phyloP scores from a whole-genome alignment of 768 basidiomycete genomes.

The Hortiboletus flavorubellus region DNA sequence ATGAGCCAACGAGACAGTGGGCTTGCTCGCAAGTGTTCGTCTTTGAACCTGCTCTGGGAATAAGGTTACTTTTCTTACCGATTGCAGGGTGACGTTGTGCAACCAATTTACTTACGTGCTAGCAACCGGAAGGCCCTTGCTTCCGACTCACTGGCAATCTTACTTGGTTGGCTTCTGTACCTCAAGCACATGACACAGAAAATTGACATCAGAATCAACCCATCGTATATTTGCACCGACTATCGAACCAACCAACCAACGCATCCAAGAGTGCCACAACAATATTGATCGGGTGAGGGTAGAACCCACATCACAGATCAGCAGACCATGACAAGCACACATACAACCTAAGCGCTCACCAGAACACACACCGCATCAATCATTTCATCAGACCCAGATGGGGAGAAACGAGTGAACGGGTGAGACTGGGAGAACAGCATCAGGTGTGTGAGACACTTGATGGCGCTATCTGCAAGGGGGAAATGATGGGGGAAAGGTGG shows the following conservation, averaged over 20 bases:
- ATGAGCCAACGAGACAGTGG: no score
- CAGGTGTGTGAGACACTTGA: conserved; percentile 13
- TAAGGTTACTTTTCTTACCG: no score
- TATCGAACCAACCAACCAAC: conserved; percentile 12
- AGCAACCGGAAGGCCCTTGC: no score
- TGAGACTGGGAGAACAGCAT: conserved; percentile 23
- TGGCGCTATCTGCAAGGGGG: conserved; percentile 1
- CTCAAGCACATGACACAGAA: not conserved
- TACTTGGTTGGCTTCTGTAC: no score
- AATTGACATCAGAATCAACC: conserved; percentile 9
- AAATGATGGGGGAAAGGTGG: not conserved
- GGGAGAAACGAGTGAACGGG: conserved; percentile 41
- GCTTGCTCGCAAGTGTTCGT: no score
- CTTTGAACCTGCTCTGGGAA: no score
- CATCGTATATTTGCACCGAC: conserved; percentile 8
- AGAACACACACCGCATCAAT: conserved; percentile 22
- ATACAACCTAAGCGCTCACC: conserved; percentile 44
- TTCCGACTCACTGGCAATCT: no score
- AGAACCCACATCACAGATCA: conserved; percentile 1
- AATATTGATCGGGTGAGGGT: not conserved
- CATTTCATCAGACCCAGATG: conserved; percentile 46
- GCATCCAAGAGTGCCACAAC: not conserved
- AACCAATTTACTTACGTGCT: no score
- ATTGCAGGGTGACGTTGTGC: no score
- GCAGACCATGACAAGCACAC: conserved; percentile 1